phyloP scores from a whole-genome alignment of 164 flowering plant genomes.

The Magnolia kwangsiensis region DNA sequence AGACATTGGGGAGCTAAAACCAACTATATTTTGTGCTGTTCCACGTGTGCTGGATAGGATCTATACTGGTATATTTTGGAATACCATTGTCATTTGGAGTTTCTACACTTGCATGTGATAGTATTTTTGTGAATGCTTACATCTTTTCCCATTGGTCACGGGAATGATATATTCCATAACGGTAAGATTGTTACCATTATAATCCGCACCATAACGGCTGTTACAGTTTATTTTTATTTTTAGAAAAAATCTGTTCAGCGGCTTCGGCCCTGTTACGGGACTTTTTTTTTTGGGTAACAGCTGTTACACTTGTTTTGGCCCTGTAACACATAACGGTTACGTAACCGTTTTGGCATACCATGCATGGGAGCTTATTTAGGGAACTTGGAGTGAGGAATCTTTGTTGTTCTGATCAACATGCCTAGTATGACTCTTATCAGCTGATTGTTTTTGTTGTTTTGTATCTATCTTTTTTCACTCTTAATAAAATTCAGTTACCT shows the following conservation, averaged over 20 bases:
- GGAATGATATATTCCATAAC: neutral
- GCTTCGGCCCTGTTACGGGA: too few relatives aligned
- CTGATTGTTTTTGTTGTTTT: neutral
- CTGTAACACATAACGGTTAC: too few relatives aligned
- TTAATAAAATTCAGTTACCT: neutral
- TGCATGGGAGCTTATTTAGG: too few relatives aligned
- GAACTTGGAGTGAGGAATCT: neutral
- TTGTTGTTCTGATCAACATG: too few relatives aligned
- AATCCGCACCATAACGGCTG: too few relatives aligned
- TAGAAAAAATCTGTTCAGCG: too few relatives aligned
- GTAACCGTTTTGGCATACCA: too few relatives aligned
- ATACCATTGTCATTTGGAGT: neutral
- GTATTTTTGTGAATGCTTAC: neutral
- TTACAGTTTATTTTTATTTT: too few relatives aligned
- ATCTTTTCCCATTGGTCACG: neutral
- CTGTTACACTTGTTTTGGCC: too few relatives aligned
- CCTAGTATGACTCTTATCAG: neutral
- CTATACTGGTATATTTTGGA: conserved; percentile 53
- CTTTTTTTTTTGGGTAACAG: too few relatives aligned
- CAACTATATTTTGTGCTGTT: conserved; percentile 87
- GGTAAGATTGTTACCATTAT: too few relatives aligned
- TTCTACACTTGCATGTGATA: neutral
- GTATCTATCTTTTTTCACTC: neutral
- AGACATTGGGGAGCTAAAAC: conserved; percentile 86
- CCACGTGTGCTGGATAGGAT: conserved; percentile 95